phyloP scores from a whole-genome alignment of 2,329 filamentous ascomycete genomes.

The Colletotrichum sojae region DNA sequence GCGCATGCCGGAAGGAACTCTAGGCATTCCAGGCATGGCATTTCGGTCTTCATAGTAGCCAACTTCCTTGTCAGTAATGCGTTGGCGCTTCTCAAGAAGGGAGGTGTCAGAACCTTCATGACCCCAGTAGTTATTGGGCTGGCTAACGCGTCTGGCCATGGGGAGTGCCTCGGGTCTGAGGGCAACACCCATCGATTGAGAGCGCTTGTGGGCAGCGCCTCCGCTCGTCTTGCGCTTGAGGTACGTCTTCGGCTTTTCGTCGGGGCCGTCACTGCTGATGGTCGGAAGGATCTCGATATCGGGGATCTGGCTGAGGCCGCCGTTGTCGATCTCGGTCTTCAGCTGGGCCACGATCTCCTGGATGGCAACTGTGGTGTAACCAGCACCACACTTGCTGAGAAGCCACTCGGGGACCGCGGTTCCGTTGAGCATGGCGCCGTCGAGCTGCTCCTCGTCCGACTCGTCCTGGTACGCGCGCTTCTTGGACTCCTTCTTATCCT shows the following conservation, averaged over 20 bases:
- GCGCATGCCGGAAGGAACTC: conserved; percentile 41
- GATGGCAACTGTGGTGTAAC: conserved; percentile 64
- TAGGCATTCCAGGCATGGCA: conserved; percentile 41
- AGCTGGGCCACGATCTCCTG: conserved; percentile 62
- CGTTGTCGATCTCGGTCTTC: conserved; percentile 59
- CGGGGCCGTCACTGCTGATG: conserved; percentile 57
- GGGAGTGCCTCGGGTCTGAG: conserved; percentile 43
- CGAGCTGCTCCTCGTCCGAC: conserved; percentile 50
- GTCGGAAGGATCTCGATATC: conserved; percentile 73
- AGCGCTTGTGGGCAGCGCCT: conserved; percentile 48
- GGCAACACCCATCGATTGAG: conserved; percentile 52
- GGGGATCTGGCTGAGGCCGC: conserved; percentile 62
- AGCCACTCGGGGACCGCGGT: conserved; percentile 66
- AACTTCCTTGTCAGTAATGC: conserved; percentile 43
- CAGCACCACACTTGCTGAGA: conserved; percentile 58
- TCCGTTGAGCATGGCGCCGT: conserved; percentile 50
- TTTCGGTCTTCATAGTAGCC: conserved; percentile 44
- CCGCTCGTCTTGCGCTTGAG: conserved; percentile 47
- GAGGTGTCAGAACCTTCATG: conserved; percentile 41
- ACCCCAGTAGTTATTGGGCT: conserved; percentile 43
- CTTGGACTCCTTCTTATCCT: conserved; percentile 53
- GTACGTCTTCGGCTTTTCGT: conserved; percentile 46
- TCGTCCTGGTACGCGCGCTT: conserved; percentile 48
- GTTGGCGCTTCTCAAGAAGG: conserved; percentile 49
- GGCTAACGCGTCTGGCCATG: conserved; percentile 47